phyloP scores from a whole-genome alignment of 2,329 filamentous ascomycete species.

The Botrytis byssoidea region DNA sequence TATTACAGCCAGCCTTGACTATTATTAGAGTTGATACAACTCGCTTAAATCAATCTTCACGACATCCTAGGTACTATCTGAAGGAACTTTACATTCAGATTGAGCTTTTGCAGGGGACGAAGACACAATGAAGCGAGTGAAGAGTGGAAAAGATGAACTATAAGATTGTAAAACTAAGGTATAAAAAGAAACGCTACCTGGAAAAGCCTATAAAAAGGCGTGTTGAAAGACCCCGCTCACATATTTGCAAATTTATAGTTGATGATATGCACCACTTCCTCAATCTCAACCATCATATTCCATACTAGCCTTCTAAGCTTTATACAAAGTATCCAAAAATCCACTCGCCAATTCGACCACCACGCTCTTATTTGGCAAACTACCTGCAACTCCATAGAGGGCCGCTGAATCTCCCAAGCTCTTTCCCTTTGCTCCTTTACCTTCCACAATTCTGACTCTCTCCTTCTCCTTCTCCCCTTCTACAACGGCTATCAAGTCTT shows the following conservation, averaged over 20 bases:
- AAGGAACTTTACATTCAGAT: neutral
- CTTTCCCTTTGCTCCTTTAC: constrained; percentile 63
- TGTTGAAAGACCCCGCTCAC: neutral
- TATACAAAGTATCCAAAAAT: constrained; percentile 91
- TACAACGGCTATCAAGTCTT: constrained; percentile 66
- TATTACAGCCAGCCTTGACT: neutral
- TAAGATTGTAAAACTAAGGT: neutral
- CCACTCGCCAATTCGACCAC: constrained; percentile 87
- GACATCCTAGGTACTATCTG: neutral
- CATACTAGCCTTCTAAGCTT: constrained; percentile 53
- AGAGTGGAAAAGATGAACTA: neutral
- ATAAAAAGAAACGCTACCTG: neutral
- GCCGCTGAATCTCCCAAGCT: constrained; percentile 78
- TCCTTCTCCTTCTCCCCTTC: constrained; percentile 80
- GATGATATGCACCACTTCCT: neutral
- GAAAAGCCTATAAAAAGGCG: neutral
- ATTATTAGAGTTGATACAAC: neutral
- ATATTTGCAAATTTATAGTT: neutral
- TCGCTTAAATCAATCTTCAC: neutral
- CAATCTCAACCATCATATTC: neutral
- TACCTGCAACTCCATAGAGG: constrained; percentile 92
- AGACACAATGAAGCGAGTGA: neutral
- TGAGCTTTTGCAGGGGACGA: neutral
- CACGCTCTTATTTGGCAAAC: constrained; percentile 91
- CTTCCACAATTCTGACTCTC: constrained; percentile 66